Evolutionary conservation across 2,329 filamentous ascomycete genomes (phyloP).

Genomic region (Neurospora crassa): DNA sequence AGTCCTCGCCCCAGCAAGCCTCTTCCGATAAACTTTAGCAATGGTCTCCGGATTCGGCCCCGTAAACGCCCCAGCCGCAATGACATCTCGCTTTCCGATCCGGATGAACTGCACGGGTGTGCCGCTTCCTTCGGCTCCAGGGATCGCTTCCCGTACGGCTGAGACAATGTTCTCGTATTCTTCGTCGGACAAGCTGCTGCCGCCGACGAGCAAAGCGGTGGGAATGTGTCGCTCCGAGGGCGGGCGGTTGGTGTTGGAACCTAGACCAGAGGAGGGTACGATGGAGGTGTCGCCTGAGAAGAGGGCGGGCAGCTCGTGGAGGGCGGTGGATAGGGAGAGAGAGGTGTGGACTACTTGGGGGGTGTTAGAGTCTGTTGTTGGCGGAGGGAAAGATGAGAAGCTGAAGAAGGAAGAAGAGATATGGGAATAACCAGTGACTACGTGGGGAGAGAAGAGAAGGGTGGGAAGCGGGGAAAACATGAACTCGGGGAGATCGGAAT

Average conservation of each 20-base stretch:
- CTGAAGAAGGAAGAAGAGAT: too few relatives aligned
- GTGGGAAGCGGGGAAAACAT: too few relatives aligned
- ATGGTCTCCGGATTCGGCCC: constrained; percentile 21
- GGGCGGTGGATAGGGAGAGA: constrained; percentile 10
- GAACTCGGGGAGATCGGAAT: too few relatives aligned
- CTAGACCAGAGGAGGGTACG: constrained; percentile 10
- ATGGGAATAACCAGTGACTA: too few relatives aligned
- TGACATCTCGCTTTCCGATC: constrained; percentile 19
- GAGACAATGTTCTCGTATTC: constrained; percentile 13
- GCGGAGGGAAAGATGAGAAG: not conserved
- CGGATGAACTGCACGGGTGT: constrained; percentile 14
- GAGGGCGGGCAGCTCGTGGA: constrained; percentile 14
- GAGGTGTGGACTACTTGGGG: constrained; percentile 13
- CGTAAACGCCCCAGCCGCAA: constrained; percentile 17
- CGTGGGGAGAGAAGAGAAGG: too few relatives aligned
- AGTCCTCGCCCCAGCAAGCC: constrained; percentile 15
- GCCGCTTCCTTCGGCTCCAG: not conserved
- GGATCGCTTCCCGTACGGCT: constrained; percentile 6
- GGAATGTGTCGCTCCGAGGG: constrained; percentile 5
- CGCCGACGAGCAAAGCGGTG: constrained; percentile 16
- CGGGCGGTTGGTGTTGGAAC: constrained; percentile 7
- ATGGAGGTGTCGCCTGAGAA: constrained; percentile 10
- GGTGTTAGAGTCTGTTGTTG: not conserved
- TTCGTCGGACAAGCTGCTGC: constrained; percentile 13
- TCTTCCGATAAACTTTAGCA: constrained; percentile 20